These are phyloP conservation scores for Hypoxylon sp. DNA, from an alignment of 2,329 filamentous ascomycete genomes.

Conservation along the genomic window DNA sequence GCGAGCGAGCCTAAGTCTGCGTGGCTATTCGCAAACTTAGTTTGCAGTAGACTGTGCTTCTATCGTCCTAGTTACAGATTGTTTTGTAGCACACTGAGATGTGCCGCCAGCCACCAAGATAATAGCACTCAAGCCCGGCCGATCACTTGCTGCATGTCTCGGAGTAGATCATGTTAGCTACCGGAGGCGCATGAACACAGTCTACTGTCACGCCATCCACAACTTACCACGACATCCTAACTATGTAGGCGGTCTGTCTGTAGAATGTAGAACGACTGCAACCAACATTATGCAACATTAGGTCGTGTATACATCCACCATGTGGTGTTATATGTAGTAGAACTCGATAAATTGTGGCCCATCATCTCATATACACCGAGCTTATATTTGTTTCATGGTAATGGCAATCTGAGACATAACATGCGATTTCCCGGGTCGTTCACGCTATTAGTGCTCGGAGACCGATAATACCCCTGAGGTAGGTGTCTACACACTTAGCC, in stretches of 20 bases:
- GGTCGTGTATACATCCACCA: constrained; percentile 10
- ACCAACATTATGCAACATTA: constrained; percentile 13
- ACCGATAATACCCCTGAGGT: background rate
- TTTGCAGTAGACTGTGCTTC: background rate
- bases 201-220: background rate
- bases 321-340: constrained; percentile 5
- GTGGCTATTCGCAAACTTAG: background rate
- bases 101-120: constrained; percentile 8
- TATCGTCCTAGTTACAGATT: background rate
- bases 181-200: constrained; percentile 20
- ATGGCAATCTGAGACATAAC: constrained; percentile 16
- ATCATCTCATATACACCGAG: background rate
- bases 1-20: background rate
- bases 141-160: constrained; percentile 24
- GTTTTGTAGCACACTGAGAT: background rate
- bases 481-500: background rate
- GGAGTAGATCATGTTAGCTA: constrained; percentile 25
- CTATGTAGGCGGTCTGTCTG: constrained; percentile 3
- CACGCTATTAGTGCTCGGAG: background rate
- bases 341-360: constrained; percentile 9
- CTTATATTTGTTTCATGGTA: background rate
- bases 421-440: constrained; percentile 1
- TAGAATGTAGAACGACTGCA: constrained; percentile 8
- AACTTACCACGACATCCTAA: background rate
- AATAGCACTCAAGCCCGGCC: background rate